A percentile compares a stretch with the other conserved stretches of the same genome.
Conservation (phyloP, 495 filamentous ascomycete genomes). For the Xylaria flabelliformis region DNA sequence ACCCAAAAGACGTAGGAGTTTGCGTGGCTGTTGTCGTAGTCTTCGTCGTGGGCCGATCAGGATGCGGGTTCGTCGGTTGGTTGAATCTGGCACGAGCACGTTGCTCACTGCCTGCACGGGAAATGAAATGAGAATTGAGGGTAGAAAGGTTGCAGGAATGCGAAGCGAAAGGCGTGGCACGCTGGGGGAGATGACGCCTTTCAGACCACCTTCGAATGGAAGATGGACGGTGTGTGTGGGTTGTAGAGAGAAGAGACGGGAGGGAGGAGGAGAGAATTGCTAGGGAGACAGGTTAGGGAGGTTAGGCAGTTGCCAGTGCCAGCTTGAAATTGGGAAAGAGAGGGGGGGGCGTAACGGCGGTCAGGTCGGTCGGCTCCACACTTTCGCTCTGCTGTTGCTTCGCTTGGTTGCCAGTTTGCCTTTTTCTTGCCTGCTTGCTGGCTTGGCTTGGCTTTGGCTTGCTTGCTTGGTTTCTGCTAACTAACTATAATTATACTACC, state of each 20-base stretch:
- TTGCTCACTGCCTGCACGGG: neutral
- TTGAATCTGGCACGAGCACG: conserved; percentile 12
- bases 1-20: conserved; percentile 16
- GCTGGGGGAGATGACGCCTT: conserved; percentile 15
- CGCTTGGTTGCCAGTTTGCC: neutral
- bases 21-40: neutral
- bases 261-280: conserved; percentile 19
- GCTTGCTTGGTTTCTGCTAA: neutral
- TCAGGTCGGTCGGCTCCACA: conserved; percentile 7
- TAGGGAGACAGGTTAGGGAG: conserved; percentile 8
- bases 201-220: conserved; percentile 18
- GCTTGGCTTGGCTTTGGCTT: neutral
- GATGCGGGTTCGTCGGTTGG: conserved; percentile 5
- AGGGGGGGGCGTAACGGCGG: neutral
- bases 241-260: conserved; percentile 18
- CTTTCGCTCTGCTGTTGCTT: conserved; percentile 7
- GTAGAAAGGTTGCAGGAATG: neutral
- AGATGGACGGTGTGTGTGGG: conserved; percentile 15
- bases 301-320: conserved; percentile 11
- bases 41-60: conserved; percentile 15
- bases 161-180: conserved; percentile 19
- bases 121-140: neutral
- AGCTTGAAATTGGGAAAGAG: conserved; percentile 3
- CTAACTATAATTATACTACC: too few relatives aligned
- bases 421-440: neutral